Percentiles rank a stretch among this genome's conserved stretches.
Conservation (phyloP, 1,284 basidiomycete species). For the Sporisorium iseilematis-ciliati region DNA sequence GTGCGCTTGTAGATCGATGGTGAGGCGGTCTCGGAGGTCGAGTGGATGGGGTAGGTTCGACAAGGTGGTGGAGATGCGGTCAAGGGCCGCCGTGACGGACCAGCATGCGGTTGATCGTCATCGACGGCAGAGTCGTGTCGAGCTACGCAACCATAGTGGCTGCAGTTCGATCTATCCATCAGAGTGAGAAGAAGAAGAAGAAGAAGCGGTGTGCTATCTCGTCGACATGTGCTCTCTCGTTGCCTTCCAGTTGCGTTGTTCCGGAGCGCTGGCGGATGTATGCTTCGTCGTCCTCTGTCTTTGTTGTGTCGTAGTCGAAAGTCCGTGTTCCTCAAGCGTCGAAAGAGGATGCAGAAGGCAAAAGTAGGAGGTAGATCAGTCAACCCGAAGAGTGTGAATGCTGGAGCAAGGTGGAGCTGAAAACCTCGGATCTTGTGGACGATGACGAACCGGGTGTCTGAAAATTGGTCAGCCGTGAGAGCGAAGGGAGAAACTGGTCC, state of each 20-base stretch:
- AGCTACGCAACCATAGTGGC: constrained; percentile 42
- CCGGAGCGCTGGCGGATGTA: too few species aligned
- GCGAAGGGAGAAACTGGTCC: too few species aligned
- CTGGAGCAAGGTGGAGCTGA: not conserved
- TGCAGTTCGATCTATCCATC: constrained; percentile 30
- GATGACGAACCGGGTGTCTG: too few species aligned
- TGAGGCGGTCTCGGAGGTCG: not conserved
- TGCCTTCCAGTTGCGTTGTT: not conserved
- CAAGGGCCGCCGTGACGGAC: constrained; percentile 42
- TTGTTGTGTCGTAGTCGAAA: too few species aligned
- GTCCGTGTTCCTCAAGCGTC: too few species aligned
- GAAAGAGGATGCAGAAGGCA: too few species aligned
- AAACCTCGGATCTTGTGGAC: not conserved
- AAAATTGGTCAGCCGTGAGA: too few species aligned
- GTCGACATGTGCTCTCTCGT: not conserved
- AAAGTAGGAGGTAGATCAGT: not conserved
- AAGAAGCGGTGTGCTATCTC: not conserved
- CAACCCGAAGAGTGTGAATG: not conserved
- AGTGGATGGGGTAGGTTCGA: constrained; percentile 18
- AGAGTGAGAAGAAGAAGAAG: constrained; percentile 1
- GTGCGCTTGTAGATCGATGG: constrained; percentile 24
- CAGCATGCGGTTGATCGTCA: constrained; percentile 12
- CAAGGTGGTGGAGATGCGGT: not conserved
- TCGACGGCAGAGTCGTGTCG: not conserved
- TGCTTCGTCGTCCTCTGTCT: not conserved